Conservation (phyloP, 108 stramenopile species). For the Cyclotella kingstonii region DNA sequence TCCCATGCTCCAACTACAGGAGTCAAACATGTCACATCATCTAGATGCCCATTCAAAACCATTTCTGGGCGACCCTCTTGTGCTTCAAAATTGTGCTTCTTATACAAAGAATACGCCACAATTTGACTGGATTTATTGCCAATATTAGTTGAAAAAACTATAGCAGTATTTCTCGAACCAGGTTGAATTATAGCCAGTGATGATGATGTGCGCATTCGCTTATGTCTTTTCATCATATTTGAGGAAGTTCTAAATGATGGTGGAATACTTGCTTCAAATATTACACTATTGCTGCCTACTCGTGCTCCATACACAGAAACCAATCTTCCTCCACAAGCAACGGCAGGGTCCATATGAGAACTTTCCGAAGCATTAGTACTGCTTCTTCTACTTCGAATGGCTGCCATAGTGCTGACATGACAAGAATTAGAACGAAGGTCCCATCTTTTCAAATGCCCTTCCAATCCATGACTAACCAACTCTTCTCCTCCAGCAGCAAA, state of each 20-base stretch:
- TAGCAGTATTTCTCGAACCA: constrained; percentile 28
- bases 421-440: constrained; percentile 59
- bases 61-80: constrained; percentile 53
- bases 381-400: background rate
- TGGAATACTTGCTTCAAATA: background rate
- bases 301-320: no score
- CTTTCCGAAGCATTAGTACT: background rate
- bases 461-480: constrained; percentile 54
- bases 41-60: constrained; percentile 61
- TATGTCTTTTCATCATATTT: no score
- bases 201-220: no score
- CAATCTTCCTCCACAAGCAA: constrained; percentile 19
- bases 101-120: constrained; percentile 52
- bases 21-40: constrained; percentile 45
- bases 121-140: constrained; percentile 39
- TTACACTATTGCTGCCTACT: no score
- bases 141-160: constrained; percentile 9
- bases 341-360: constrained; percentile 16
- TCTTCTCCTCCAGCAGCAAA: constrained; percentile 62
- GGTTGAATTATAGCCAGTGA: background rate
- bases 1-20: constrained; percentile 33
- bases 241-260: background rate
- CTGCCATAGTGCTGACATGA: constrained; percentile 33
- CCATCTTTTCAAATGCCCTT: constrained; percentile 65
- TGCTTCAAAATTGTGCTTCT: constrained; percentile 10